Conservation (phyloP, 1,139 yeast genomes). For the Geotrichum restrictum region DNA sequence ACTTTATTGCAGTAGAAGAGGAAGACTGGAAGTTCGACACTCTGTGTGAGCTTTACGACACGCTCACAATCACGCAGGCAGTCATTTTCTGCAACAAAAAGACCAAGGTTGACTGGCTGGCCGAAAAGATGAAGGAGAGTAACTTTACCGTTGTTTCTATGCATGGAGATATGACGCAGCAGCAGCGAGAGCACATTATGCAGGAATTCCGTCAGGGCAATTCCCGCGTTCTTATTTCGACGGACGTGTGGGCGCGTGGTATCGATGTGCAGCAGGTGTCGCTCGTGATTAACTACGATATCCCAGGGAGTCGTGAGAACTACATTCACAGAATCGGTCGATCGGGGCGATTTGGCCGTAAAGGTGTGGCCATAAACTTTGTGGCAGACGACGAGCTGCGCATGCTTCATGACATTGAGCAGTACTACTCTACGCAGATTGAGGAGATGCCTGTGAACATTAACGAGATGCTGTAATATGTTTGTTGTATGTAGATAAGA, state of each 20-base stretch:
- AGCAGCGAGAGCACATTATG: constrained; percentile 97
- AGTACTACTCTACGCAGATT: constrained; percentile 96
- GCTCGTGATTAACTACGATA: constrained; percentile 93
- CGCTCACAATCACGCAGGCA: constrained; percentile 97
- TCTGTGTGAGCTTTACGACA: constrained; percentile 93
- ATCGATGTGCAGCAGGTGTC: constrained; percentile 99
- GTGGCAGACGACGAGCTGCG: constrained; percentile 88
- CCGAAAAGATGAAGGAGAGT: constrained; percentile 78
- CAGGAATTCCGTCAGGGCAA: constrained; percentile 98
- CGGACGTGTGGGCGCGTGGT: constrained; percentile 99
- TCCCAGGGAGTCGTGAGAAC: constrained; percentile 96
- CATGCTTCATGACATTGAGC: constrained; percentile 95
- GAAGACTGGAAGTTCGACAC: constrained; percentile 94
- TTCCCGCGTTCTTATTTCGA: constrained; percentile 92
- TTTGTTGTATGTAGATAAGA: too few relatives aligned
- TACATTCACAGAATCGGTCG: constrained; percentile 99
- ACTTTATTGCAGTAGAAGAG: constrained; percentile 87
- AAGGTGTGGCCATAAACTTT: constrained; percentile 99
- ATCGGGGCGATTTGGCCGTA: constrained; percentile 99
- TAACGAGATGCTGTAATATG: constrained; percentile 57
- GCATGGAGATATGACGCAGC: constrained; percentile 96
- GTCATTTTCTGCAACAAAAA: constrained; percentile 99
- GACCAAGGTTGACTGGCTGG: constrained; percentile 91
- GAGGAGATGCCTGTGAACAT: constrained; percentile 97
- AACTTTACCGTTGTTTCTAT: constrained; percentile 95